Evolutionary conservation across 257 asterid genomes (phyloP), one percentile per base, ranked within the genome.

Genomic region (Nicotiana tomentosiformis): DNA sequence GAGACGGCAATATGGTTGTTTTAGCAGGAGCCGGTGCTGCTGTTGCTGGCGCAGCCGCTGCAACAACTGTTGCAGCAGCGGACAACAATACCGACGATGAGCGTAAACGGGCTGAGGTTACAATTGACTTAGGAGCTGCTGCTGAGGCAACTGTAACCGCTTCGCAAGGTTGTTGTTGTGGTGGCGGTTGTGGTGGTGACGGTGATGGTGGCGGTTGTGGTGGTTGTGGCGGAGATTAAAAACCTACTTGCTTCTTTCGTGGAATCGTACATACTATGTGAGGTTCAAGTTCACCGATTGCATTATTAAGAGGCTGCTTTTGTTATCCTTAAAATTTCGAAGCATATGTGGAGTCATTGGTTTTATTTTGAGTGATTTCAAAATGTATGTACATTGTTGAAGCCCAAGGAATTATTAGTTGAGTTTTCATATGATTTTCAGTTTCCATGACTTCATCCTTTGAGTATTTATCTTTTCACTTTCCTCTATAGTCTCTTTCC

Each of bases 81-180:
- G 23, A 2, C 37, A 43, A 11, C 35, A 49, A 3, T 72, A 72
- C 57, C 10, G 61, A 46, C 0, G 61, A 72, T 72, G 79, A 72
- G 20, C 61, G 79, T 72, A 72, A 72, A 32, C 79, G 61, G 14
- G 12, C 1, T 23, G 79, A 72, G 4, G 23, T 72, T 11, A 72
- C 12, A 20, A 72, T 46, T 46, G 79, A 72, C 79, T 18, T 12
- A 46, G 61, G 8, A 20, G 11, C 60, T 72, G 60, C 60, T 43
- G 60, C 60, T 43, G 35, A 70, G 5, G 33, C 33, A 10, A 10
- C 57, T 37, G 57, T 6, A 9, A n/a, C 23, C 17, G 58, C 58
- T 10, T 43, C 78, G 43, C 78, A 70, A 20, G 78, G 78, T 39
- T 70, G 78, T 43, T 70, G 78, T 4, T 70, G 78, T 20, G 78